These are phyloP conservation scores for Pelargonium citronellum DNA, from an alignment of 441 rosid genomes.

Conservation along the genomic window DNA sequence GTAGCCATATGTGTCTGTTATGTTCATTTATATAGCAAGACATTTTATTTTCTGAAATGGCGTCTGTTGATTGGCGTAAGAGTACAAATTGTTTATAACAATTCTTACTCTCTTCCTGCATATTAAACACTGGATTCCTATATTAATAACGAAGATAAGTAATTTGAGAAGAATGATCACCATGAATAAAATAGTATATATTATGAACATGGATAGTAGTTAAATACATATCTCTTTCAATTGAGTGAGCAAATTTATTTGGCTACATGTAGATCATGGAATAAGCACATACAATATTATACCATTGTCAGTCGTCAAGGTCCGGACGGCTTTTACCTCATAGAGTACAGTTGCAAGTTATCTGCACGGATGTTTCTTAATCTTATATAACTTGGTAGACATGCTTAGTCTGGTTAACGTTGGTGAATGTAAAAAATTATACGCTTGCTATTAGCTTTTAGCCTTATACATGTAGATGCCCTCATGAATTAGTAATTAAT, in stretches of 20 bases:
- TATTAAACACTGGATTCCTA: neutral
- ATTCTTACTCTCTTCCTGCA: neutral
- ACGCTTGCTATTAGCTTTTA: neutral
- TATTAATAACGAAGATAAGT: neutral
- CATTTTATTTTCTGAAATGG: neutral
- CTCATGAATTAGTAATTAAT: neutral
- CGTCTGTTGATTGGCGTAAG: neutral
- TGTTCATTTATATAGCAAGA: neutral
- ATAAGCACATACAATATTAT: neutral
- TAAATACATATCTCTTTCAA: neutral
- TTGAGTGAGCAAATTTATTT: neutral
- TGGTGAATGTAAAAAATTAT: neutral
- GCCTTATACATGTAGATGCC: neutral
- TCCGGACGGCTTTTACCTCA: neutral
- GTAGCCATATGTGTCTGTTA: neutral
- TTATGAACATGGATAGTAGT: neutral
- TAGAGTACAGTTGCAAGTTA: neutral
- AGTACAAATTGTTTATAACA: neutral
- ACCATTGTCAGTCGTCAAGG: neutral
- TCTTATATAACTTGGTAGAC: neutral
- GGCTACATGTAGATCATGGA: neutral
- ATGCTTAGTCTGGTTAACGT: neutral
- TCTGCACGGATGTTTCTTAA: neutral
- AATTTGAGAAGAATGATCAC: conserved; percentile 6
- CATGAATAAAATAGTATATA: neutral